Percentiles rank a stretch among this genome's conserved stretches.
These are phyloP conservation scores for Pyrenophora graminea DNA, from an alignment of 2,329 filamentous ascomycete species.

Conservation along the genomic window DNA sequence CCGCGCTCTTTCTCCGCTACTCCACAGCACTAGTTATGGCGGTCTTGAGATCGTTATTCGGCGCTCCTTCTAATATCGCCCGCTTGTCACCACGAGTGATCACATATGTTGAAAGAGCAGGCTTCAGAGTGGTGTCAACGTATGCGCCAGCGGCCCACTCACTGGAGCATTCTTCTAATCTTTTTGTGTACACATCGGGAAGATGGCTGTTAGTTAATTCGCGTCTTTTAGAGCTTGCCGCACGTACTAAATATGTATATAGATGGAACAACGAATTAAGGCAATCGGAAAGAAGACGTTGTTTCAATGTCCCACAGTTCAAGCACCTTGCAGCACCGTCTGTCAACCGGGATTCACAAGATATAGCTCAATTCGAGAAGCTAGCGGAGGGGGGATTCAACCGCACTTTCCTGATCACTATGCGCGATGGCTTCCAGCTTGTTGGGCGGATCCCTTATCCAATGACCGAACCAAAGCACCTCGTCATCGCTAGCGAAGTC, in stretches of 20 bases:
- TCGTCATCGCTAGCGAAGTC: constrained; percentile 45
- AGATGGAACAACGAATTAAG: neutral
- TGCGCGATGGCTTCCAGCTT: constrained; percentile 33
- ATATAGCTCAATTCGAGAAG: constrained; percentile 15
- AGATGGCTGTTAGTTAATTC: constrained; percentile 1
- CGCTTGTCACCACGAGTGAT: too few relatives aligned
- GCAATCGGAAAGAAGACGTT: neutral
- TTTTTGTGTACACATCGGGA: constrained; percentile 1
- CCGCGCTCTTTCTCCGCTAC: too few relatives aligned
- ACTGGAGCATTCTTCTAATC: neutral
- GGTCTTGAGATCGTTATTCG: too few relatives aligned
- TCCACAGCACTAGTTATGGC: too few relatives aligned
- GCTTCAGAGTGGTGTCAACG: too few relatives aligned
- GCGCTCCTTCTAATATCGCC: too few relatives aligned
- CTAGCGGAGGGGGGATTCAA: constrained; percentile 34
- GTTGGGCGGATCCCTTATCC: constrained; percentile 33
- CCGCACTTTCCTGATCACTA: constrained; percentile 28
- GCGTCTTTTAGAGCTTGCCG: neutral
- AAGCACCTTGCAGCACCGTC: neutral
- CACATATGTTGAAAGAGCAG: too few relatives aligned
- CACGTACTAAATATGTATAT: neutral
- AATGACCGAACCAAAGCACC: constrained; percentile 25
- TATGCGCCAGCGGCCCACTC: too few relatives aligned
- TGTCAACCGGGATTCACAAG: neutral
- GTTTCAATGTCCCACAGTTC: neutral